Evolutionary conservation across 208 protist species (phyloP).

Genomic region (Trypanosoma rangeli): DNA sequence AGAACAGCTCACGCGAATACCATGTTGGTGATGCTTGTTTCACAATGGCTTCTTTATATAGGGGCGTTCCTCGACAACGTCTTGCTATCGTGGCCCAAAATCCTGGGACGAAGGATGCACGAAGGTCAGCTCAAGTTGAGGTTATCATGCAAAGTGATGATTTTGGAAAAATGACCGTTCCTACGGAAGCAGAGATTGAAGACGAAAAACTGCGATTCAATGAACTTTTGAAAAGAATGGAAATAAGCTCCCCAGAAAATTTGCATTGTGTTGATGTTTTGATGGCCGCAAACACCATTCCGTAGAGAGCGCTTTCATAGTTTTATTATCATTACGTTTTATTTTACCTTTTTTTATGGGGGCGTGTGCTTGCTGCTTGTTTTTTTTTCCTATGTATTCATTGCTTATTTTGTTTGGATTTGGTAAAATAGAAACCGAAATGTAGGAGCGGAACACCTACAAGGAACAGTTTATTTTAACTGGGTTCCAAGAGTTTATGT

Average conservation of each 20-base stretch:
- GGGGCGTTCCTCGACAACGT: conserved; percentile 70
- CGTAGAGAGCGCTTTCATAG: conserved; percentile 16
- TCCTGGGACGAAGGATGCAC: conserved; percentile 69
- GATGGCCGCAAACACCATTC: conserved; percentile 39
- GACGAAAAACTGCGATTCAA: conserved; percentile 68
- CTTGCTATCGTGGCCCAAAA: conserved; percentile 80
- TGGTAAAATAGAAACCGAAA: too few species aligned
- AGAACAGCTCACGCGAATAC: conserved; percentile 59
- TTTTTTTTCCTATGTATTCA: conserved; percentile 3
- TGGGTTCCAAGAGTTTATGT: too few species aligned
- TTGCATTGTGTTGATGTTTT: conserved; percentile 82
- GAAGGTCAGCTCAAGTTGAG: conserved; percentile 60
- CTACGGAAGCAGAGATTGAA: conserved; percentile 56
- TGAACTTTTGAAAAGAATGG: conserved; percentile 55
- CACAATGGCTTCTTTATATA: conserved; percentile 79
- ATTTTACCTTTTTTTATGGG: conserved; percentile 19
- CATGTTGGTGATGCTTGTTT: conserved; percentile 87
- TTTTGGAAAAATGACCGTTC: conserved; percentile 66
- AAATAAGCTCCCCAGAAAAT: conserved; percentile 60
- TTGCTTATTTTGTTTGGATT: too few species aligned
- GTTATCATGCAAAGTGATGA: conserved; percentile 83
- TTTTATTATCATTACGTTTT: background rate
- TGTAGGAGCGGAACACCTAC: too few species aligned
- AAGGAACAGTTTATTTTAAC: too few species aligned
- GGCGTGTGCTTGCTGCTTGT: conserved; percentile 14